Base-by-base conservation (phyloP, 2,329 filamentous ascomycete species). In the Neobulgaria alba region DNA sequence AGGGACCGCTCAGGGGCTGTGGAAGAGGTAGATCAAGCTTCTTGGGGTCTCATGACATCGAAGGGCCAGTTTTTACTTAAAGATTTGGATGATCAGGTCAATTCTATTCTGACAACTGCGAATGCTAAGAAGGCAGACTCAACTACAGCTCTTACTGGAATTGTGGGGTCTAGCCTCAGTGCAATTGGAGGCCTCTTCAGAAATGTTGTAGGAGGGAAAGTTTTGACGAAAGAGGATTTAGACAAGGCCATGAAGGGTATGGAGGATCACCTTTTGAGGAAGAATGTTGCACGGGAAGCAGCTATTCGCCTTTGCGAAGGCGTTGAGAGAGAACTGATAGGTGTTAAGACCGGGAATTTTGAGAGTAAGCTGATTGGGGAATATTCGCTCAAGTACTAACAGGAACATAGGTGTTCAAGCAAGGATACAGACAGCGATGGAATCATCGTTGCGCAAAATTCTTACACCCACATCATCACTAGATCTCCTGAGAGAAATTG, bases 221-320 rank as follows among this genome's bases (percentile, higher is more conserved):
- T 82, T 1, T 67, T 98, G 56, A 93, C 87, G 1, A 85, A 88
- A 61, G 77, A 84, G 50, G 90, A 96, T 57, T 73, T 98, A 16
- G 83, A 87, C 47, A 94, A 93, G 61, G 85, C 92, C 2, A 80
- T 98, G 67, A 92, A 90, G 64, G 85, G 83, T 21, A 95, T 98
- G 87, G 87, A 95, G 60, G 87, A 95, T 42, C 90, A 96, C 61
- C 70, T 98, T 5, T 66, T 98, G 45, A 81, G 83, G 65, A 98
- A 98, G 70, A 98, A 98, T 56, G 89, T 98, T 19, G 92, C 92
- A 0, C 83, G 86, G 39, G 92, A 96, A 68, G 92, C 92, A 12
- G 92, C 90, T 2, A 75, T 95, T 21, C 83, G 92, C 39, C 69
- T 98, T 31, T 95, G 90, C 60, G 82, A 93, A 48, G 87, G 87